These are phyloP conservation scores for Yamadazyma sp. DNA, from an alignment of 805 yeast genomes.

Conservation along the genomic window DNA sequence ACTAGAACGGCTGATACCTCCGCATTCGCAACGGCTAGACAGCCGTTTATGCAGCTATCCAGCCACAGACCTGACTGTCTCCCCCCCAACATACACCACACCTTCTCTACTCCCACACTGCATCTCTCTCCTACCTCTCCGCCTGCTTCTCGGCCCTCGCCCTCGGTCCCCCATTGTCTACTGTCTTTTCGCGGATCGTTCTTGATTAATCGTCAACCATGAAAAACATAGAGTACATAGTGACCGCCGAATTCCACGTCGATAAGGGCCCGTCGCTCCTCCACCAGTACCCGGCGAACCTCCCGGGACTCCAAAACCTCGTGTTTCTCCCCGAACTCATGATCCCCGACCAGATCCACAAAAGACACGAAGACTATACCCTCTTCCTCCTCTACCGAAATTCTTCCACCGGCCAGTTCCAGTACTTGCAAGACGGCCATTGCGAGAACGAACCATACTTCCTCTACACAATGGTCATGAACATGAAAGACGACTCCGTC, in stretches of 20 bases:
- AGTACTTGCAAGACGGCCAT: constrained; percentile 30
- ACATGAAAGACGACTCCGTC: constrained; percentile 43
- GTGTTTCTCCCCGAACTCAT: constrained; percentile 51
- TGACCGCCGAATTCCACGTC: constrained; percentile 79
- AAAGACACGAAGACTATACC: constrained; percentile 58
- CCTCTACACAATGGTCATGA: constrained; percentile 54
- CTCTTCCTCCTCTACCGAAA: constrained; percentile 52
- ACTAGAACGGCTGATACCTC: too few species aligned
- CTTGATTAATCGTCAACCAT: too few species aligned
- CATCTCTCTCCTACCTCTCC: background rate
- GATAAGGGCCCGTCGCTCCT: constrained; percentile 67
- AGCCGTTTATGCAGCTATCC: too few species aligned
- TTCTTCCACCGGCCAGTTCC: constrained; percentile 37
- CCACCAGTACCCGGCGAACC: constrained; percentile 44
- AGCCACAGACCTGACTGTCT: too few species aligned
- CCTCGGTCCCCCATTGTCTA: too few species aligned
- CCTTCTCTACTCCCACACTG: too few species aligned
- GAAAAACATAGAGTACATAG: constrained; percentile 51
- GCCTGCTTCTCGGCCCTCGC: background rate
- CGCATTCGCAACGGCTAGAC: too few species aligned
- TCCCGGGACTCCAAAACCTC: constrained; percentile 38
- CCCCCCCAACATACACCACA: too few species aligned
- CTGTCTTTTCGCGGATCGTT: too few species aligned
- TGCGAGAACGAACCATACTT: constrained; percentile 47
- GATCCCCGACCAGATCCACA: constrained; percentile 63